Percentiles rank a stretch among this genome's conserved stretches.
phyloP scores from a whole-genome alignment of 2,329 filamentous ascomycete genomes.

The Talaromyces verruculosus region DNA sequence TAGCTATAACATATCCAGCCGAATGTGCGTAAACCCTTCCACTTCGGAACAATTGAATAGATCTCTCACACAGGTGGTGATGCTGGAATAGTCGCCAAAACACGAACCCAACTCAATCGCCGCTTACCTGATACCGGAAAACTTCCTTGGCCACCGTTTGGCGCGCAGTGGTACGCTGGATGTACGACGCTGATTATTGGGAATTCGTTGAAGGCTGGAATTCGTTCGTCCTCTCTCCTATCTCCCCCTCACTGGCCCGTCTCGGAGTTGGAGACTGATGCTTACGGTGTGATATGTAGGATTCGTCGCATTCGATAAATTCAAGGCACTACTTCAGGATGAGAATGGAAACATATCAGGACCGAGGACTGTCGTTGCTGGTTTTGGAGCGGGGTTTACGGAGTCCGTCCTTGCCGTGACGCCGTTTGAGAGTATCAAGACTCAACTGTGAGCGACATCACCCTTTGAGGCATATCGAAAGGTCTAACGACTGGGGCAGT shows the following conservation, averaged over 20 bases:
- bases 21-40: slow-evolving; percentile 63
- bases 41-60: too few relatives aligned
- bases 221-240: slow-evolving; percentile 65
- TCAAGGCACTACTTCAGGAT: slow-evolving; percentile 80
- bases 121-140: slow-evolving; percentile 78
- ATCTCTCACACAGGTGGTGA: neutral
- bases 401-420: slow-evolving; percentile 93
- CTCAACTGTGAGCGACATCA: slow-evolving; percentile 64
- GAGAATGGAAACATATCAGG: slow-evolving; percentile 84
- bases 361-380: slow-evolving; percentile 85
- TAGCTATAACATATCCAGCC: slow-evolving; percentile 87
- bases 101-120: slow-evolving; percentile 87
- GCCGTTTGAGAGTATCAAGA: slow-evolving; percentile 97
- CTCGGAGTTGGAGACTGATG: neutral
- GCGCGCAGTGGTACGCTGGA: slow-evolving; percentile 92
- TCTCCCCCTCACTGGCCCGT: too few relatives aligned
- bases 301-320: slow-evolving; percentile 95
- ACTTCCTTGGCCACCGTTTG: slow-evolving; percentile 92
- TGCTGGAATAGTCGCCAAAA: slow-evolving; percentile 75
- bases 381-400: slow-evolving; percentile 91
- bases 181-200: slow-evolving; percentile 96
- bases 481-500: neutral
- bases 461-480: neutral
- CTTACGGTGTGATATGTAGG: slow-evolving; percentile 46
- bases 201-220: slow-evolving; percentile 93